phyloP scores from a whole-genome alignment of 208 protist genomes.

The Leishmania turanica region DNA sequence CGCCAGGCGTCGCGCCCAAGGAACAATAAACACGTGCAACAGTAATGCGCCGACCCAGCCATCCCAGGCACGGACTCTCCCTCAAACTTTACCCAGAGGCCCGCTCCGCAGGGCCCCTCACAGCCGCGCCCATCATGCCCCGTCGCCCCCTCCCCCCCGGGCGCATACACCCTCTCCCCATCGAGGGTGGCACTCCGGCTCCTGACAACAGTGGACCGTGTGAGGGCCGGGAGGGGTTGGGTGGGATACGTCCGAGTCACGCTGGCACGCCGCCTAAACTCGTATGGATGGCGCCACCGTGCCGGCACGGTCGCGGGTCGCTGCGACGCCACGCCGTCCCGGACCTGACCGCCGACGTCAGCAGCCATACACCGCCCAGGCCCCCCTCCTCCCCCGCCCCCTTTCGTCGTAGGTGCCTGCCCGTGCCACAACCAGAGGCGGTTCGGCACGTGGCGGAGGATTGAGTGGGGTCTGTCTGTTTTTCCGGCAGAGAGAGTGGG shows the following conservation, averaged over 20 bases:
- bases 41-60: neutral
- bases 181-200: neutral
- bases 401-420: neutral
- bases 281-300: neutral
- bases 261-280: neutral
- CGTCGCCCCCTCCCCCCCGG: neutral
- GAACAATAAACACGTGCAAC: neutral
- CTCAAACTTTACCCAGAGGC: neutral
- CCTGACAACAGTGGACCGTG: neutral
- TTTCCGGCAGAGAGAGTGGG: neutral
- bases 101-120: neutral
- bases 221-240: neutral
- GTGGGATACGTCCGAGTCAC: neutral
- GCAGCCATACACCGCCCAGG: neutral
- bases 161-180: neutral
- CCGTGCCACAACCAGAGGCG: no score
- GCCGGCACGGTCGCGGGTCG: neutral
- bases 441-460: neutral
- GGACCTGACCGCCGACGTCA: neutral
- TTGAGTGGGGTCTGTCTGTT: neutral
- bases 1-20: neutral
- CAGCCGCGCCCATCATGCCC: neutral
- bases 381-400: neutral
- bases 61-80: neutral
- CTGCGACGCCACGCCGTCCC: neutral